Conservation (phyloP, 371 early-diverging fungal species). For the Choanephora cucurbitarum region DNA sequence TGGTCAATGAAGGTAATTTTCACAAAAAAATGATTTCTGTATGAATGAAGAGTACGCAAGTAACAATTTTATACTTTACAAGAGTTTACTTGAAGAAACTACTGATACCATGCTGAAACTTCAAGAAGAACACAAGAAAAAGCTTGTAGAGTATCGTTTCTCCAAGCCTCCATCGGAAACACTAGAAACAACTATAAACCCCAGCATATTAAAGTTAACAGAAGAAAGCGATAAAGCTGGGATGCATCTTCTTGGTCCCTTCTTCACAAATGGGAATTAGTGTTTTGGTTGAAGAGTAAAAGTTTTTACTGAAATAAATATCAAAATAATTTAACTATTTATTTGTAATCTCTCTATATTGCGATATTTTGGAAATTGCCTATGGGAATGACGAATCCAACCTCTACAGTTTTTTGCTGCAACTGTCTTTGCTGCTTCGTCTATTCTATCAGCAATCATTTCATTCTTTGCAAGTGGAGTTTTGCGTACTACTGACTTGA, state of each 20-base stretch:
- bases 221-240: conserved; percentile 10
- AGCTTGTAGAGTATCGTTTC: conserved; percentile 13
- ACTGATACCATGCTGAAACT: conserved; percentile 9
- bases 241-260: conserved; percentile 10
- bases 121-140: conserved; percentile 15
- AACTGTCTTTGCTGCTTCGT: conserved; percentile 25
- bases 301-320: conserved; percentile 9
- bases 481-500: conserved; percentile 14
- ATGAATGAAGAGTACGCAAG: conserved; percentile 10
- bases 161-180: conserved; percentile 11
- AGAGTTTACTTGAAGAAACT: conserved; percentile 13
- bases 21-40: conserved; percentile 10
- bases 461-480: conserved; percentile 17
- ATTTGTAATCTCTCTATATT: conserved; percentile 15
- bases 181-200: conserved; percentile 7
- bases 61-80: conserved; percentile 14
- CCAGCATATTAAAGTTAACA: conserved; percentile 10
- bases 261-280: conserved; percentile 8
- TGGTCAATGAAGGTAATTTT: conserved; percentile 11
- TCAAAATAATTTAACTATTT: neutral
- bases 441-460: conserved; percentile 22
- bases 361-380: conserved; percentile 13
- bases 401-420: conserved; percentile 23
- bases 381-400: conserved; percentile 22
- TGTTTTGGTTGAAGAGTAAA: conserved; percentile 9